phyloP scores from a whole-genome alignment of 352 stramenopile genomes.

The Phytophthora parvispora region DNA sequence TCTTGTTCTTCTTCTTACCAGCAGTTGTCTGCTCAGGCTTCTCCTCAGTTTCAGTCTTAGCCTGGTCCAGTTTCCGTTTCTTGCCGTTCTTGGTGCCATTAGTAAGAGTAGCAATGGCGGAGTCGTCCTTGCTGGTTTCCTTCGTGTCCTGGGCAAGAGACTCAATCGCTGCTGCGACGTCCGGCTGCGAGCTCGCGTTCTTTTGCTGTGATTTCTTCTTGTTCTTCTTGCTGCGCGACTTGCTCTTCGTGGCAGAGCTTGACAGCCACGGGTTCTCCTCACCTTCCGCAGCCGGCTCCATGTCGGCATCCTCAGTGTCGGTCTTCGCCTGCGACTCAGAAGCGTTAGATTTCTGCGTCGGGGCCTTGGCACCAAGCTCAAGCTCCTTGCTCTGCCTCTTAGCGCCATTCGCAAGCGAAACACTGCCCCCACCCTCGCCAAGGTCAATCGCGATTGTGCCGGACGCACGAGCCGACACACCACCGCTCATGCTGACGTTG shows the following conservation, averaged over 20 bases:
- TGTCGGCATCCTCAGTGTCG: constrained; percentile 33
- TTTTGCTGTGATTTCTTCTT: constrained; percentile 61
- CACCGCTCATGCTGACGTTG: constrained; percentile 79
- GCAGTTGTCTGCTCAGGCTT: constrained; percentile 8
- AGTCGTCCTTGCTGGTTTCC: constrained; percentile 27
- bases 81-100: constrained; percentile 46
- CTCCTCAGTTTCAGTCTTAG: constrained; percentile 10
- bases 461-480: constrained; percentile 70
- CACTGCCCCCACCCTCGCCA: constrained; percentile 44
- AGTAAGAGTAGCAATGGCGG: constrained; percentile 24
- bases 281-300: constrained; percentile 27
- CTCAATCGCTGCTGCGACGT: constrained; percentile 69
- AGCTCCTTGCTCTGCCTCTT: constrained; percentile 31
- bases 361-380: constrained; percentile 43
- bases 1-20: constrained; percentile 55
- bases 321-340: constrained; percentile 10
- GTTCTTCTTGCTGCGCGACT: constrained; percentile 77
- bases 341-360: constrained; percentile 12
- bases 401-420: constrained; percentile 37
- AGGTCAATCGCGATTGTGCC: constrained; percentile 80
- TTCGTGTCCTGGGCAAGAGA: constrained; percentile 64
- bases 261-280: constrained; percentile 84
- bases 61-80: constrained; percentile 62
- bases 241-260: constrained; percentile 58
- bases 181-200: constrained; percentile 37